Evolutionary conservation across 2,329 filamentous ascomycete genomes (phyloP).

Genomic region (Cladosporium sphaerospermum): DNA sequence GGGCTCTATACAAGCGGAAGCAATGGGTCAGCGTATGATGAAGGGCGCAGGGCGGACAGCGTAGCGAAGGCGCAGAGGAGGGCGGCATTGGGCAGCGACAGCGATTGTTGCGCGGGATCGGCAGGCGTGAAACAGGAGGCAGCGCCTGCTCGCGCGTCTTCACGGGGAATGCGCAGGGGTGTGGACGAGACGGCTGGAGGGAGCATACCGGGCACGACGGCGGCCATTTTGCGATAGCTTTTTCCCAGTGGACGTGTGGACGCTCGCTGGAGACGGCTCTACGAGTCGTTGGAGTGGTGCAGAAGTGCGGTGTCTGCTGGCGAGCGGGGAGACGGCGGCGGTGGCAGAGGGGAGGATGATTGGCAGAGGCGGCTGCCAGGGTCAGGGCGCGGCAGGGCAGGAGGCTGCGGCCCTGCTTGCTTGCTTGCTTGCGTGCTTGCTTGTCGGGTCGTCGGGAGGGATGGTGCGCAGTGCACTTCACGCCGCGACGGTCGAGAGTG

Average conservation of each 20-base stretch:
- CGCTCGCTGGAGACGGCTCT: not conserved
- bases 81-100: not conserved
- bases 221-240: not conserved
- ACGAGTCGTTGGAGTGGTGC: not conserved
- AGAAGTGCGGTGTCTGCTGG: not conserved
- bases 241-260: not conserved
- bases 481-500: too few species aligned
- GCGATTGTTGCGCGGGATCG: slow-evolving; percentile 3
- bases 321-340: not conserved
- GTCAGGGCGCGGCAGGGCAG: not conserved
- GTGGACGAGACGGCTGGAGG: not conserved
- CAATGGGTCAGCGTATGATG: slow-evolving; percentile 1
- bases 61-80: not conserved
- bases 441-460: too few species aligned
- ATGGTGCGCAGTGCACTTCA: too few species aligned
- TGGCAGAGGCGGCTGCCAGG: not conserved
- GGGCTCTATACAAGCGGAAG: slow-evolving; percentile 2
- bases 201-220: slow-evolving; percentile 11
- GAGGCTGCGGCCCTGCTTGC: too few species aligned
- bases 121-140: slow-evolving; percentile 12
- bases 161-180: slow-evolving; percentile 11
- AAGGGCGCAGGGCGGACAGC: not conserved
- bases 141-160: slow-evolving; percentile 9
- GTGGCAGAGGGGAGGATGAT: not conserved
- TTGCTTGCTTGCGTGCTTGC: too few species aligned